These are phyloP conservation scores for Cymodocea nodosa DNA, from an alignment of 116 monocot genomes.

Conservation along the genomic window DNA sequence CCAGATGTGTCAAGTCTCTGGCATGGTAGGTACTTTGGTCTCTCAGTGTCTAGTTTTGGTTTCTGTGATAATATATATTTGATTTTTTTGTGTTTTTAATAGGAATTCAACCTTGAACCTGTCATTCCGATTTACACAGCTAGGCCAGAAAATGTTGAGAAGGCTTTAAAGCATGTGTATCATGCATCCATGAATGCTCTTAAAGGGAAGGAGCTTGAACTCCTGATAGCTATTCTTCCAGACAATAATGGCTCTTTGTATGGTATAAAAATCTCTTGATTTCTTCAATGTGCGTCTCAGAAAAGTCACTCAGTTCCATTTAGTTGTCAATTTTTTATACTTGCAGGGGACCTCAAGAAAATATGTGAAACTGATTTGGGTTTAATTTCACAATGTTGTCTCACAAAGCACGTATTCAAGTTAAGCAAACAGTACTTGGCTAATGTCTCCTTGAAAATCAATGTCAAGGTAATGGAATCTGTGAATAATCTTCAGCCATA, in stretches of 20 bases:
- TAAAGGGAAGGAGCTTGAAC: constrained; percentile 38
- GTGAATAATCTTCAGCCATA: neutral
- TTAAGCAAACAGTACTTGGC: constrained; percentile 40
- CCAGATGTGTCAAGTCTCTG: constrained; percentile 50
- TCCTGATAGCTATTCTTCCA: constrained; percentile 41
- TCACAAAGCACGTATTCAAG: constrained; percentile 49
- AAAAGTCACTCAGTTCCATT: neutral
- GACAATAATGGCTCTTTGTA: constrained; percentile 53
- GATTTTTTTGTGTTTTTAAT: neutral
- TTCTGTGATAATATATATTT: neutral
- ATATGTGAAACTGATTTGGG: constrained; percentile 59
- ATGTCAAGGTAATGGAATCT: constrained; percentile 29
- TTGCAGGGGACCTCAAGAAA: constrained; percentile 41
- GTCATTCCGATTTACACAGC: constrained; percentile 23
- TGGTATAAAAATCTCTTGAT: constrained; percentile 13
- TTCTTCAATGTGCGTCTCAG: neutral
- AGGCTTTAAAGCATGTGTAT: constrained; percentile 33
- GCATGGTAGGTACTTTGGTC: constrained; percentile 28
- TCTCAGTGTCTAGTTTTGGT: neutral
- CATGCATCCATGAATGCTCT: constrained; percentile 17
- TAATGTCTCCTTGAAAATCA: constrained; percentile 49
- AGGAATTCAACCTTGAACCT: constrained; percentile 47
- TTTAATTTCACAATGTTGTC: constrained; percentile 50
- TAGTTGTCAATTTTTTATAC: neutral
- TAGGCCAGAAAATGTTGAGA: constrained; percentile 35